These are phyloP conservation scores for Podaxis carcinomalis DNA, from an alignment of 768 basidiomycete genomes.

Conservation along the genomic window DNA sequence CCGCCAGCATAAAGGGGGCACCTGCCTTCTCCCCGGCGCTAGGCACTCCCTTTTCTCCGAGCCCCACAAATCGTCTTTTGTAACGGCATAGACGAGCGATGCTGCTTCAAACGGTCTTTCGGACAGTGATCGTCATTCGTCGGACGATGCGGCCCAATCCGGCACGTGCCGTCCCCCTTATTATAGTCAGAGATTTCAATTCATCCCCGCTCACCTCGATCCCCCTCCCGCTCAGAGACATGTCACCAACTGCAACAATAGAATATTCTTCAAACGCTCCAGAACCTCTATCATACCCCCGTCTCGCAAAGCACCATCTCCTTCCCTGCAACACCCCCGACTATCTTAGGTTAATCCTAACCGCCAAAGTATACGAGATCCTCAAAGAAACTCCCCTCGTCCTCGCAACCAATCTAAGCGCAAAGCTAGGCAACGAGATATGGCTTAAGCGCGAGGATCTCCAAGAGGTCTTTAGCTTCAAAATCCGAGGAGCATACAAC, in stretches of 20 bases:
- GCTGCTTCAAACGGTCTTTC: neutral
- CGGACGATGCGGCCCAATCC: slow-evolving; percentile 4
- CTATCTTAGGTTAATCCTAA: slow-evolving; percentile 84
- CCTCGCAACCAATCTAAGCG: slow-evolving; percentile 79
- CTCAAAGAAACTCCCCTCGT: slow-evolving; percentile 89
- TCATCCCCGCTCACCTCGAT: slow-evolving; percentile 4
- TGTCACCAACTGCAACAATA: slow-evolving; percentile 49
- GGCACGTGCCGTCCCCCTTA: slow-evolving; percentile 5
- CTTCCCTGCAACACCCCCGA: slow-evolving; percentile 71
- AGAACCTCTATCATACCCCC: slow-evolving; percentile 59
- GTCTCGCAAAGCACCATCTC: slow-evolving; percentile 61
- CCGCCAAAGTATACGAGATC: slow-evolving; percentile 88
- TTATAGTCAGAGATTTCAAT: neutral
- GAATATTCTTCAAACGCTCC: slow-evolving; percentile 72
- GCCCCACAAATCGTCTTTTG: neutral
- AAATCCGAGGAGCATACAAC: slow-evolving; percentile 97
- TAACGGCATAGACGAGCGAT: neutral
- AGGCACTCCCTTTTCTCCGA: neutral
- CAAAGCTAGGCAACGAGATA: slow-evolving; percentile 87
- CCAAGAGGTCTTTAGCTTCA: slow-evolving; percentile 98
- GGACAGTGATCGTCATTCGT: neutral
- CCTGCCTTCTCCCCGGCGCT: neutral
- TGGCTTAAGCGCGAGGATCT: slow-evolving; percentile 97
- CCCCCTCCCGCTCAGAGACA: slow-evolving; percentile 14
- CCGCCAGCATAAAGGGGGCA: neutral